Conservation (phyloP, 352 stramenopile genomes). For the Phytophthora ramorum region DNA sequence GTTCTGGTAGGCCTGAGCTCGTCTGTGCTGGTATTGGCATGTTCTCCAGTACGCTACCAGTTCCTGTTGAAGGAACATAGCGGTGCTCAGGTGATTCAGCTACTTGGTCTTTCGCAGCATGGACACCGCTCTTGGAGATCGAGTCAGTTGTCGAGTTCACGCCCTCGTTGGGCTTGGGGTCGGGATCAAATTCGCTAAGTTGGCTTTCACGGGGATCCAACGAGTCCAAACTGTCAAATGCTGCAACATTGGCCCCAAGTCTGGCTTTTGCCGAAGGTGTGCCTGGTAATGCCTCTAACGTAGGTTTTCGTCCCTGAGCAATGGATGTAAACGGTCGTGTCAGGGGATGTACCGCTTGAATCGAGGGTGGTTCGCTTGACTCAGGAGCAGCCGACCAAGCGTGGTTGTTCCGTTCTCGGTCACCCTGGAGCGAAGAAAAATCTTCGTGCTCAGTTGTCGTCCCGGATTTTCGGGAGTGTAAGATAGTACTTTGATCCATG, state of each 20-base stretch:
- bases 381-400: slow-evolving; percentile 28
- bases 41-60: slow-evolving; percentile 7
- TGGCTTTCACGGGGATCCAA: slow-evolving; percentile 13
- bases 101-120: slow-evolving; percentile 3
- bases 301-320: slow-evolving; percentile 33
- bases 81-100: slow-evolving; percentile 15
- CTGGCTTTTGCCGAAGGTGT: slow-evolving; percentile 24
- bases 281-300: slow-evolving; percentile 34
- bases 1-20: slow-evolving; percentile 21
- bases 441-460: neutral
- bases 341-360: slow-evolving; percentile 29
- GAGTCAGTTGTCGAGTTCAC: neutral
- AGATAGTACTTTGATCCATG: neutral
- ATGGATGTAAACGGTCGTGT: slow-evolving; percentile 31
- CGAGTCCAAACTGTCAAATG: slow-evolving; percentile 24
- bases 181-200: slow-evolving; percentile 1
- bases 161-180: neutral
- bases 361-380: slow-evolving; percentile 19
- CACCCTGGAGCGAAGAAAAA: slow-evolving; percentile 3
- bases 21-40: neutral
- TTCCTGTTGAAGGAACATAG: slow-evolving; percentile 15
- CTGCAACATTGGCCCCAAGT: slow-evolving; percentile 4
- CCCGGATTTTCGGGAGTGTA: neutral
- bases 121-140: neutral
- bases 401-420: slow-evolving; percentile 27